These are phyloP conservation scores for Polygonum aviculare DNA, from an alignment of 148 eudicot genomes.

Conservation along the genomic window DNA sequence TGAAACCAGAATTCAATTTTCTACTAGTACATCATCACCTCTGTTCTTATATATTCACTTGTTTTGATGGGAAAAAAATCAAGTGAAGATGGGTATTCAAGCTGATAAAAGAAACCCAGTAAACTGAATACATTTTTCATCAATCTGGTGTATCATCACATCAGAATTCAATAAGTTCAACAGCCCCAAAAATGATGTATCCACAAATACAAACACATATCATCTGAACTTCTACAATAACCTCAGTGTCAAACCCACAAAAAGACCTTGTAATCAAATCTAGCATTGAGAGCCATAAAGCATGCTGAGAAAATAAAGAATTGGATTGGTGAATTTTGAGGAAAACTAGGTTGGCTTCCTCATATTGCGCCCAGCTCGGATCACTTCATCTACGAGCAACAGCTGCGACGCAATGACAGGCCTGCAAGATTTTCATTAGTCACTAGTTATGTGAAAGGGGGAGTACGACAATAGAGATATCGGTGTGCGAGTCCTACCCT, in stretches of 20 bases:
- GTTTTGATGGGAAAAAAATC: too few species aligned
- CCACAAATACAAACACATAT: background rate
- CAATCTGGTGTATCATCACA: too few species aligned
- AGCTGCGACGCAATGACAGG: slow-evolving; percentile 91
- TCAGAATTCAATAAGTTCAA: background rate
- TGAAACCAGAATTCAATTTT: too few species aligned
- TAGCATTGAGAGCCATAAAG: background rate
- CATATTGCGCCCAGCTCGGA: slow-evolving; percentile 98
- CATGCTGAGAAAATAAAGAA: background rate
- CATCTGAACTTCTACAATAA: background rate
- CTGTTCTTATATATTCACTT: too few species aligned
- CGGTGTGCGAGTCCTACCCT: slow-evolving; percentile 39
- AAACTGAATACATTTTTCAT: too few species aligned
- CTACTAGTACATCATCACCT: too few species aligned
- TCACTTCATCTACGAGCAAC: slow-evolving; percentile 94
- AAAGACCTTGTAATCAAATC: background rate
- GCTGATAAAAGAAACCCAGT: too few species aligned
- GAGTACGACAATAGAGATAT: background rate
- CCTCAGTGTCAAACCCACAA: background rate
- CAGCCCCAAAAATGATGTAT: background rate
- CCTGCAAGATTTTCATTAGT: slow-evolving; percentile 30
- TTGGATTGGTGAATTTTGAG: background rate
- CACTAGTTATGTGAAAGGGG: background rate
- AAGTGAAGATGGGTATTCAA: too few species aligned
- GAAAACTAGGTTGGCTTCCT: slow-evolving; percentile 65